phyloP scores from a whole-genome alignment of 257 asterid species.

The Paulownia fortunei region DNA sequence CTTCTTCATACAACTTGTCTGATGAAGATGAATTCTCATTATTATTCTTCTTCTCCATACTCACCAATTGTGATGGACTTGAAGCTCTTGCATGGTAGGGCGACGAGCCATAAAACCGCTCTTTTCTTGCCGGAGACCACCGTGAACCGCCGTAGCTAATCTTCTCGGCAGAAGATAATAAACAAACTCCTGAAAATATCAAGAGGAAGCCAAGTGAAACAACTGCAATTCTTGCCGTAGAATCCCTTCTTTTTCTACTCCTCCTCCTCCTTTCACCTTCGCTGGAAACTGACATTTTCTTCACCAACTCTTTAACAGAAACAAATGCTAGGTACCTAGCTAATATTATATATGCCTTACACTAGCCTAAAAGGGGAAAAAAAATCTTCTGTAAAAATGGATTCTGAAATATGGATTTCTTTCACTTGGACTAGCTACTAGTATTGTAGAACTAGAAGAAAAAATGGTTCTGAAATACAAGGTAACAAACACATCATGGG shows the following conservation, averaged over 20 bases:
- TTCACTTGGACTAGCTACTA: not conserved
- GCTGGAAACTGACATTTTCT: constrained; percentile 27
- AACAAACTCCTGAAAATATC: constrained; percentile 39
- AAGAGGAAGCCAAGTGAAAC: constrained; percentile 37
- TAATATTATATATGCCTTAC: not conserved
- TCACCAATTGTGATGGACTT: not conserved
- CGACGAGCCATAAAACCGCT: constrained; percentile 25
- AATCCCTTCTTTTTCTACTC: constrained; percentile 32
- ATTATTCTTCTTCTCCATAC: not conserved
- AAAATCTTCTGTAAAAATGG: not conserved
- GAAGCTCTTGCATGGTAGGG: constrained; percentile 34
- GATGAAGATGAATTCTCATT: not conserved
- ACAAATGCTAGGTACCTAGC: not conserved
- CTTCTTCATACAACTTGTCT: constrained; percentile 40
- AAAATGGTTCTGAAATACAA: constrained; percentile 8
- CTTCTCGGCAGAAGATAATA: constrained; percentile 34
- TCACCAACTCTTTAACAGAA: constrained; percentile 4
- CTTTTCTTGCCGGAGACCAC: constrained; percentile 51
- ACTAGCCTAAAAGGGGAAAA: not conserved
- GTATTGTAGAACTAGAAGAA: not conserved
- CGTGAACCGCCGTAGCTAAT: constrained; percentile 22
- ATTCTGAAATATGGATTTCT: not conserved
- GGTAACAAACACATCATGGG: constrained; percentile 1
- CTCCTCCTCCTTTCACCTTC: constrained; percentile 23
- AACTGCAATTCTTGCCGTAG: constrained; percentile 21